A percentile compares a stretch with the other conserved stretches of the same genome.
phyloP scores from a whole-genome alignment of 805 yeast genomes.

The Ogataea methanolica region DNA sequence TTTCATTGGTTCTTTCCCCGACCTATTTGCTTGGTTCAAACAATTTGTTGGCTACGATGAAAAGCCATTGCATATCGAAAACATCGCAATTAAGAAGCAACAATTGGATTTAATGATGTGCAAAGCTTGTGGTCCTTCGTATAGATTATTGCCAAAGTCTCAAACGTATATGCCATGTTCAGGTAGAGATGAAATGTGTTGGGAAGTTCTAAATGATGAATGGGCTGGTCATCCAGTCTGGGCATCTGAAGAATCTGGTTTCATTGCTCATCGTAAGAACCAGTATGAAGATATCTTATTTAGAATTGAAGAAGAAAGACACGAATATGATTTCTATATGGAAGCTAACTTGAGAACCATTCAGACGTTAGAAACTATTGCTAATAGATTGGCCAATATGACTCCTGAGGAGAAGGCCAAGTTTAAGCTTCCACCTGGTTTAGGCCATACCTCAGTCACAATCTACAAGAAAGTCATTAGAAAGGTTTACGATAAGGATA shows the following conservation, averaged over 20 bases:
- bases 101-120: conserved; percentile 85
- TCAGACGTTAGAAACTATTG: conserved; percentile 92
- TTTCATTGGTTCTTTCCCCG: conserved; percentile 76
- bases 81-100: conserved; percentile 83
- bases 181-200: conserved; percentile 98
- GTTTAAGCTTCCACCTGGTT: conserved; percentile 86
- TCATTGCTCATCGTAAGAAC: conserved; percentile 97
- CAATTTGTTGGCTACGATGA: conserved; percentile 86
- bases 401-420: conserved; percentile 79
- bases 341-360: conserved; percentile 93
- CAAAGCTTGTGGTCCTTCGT: conserved; percentile 93
- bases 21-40: conserved; percentile 87
- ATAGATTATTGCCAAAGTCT: conserved; percentile 85
- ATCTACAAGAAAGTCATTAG: conserved; percentile 91
- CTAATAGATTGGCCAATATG: conserved; percentile 91
- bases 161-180: conserved; percentile 97
- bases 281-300: conserved; percentile 95
- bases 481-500: conserved; percentile 88
- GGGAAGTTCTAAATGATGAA: conserved; percentile 97
- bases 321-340: conserved; percentile 93
- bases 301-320: conserved; percentile 96
- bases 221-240: conserved; percentile 99
- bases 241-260: conserved; percentile 99
- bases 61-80: conserved; percentile 81
- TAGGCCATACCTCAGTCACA: conserved; percentile 87